Conservation (phyloP, 192 early-diverging fungal genomes). For the Powellomyces hirtus region DNA sequence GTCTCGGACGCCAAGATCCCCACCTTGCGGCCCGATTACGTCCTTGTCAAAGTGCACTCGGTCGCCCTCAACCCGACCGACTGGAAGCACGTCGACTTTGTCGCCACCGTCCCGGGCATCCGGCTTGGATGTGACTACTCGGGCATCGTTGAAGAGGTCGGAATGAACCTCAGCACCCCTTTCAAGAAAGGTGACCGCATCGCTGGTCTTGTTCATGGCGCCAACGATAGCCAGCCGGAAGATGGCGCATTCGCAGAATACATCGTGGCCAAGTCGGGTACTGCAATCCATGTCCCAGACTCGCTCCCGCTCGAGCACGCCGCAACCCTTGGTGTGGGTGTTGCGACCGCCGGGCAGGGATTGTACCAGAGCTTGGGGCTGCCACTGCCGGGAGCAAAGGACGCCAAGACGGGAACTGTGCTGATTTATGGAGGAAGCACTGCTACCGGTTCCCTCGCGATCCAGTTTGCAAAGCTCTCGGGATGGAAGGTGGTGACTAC, state of each 20-base stretch:
- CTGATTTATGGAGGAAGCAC: constrained; percentile 36
- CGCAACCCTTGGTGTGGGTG: constrained; percentile 29
- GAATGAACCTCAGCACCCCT: neutral
- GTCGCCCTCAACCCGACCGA: constrained; percentile 39
- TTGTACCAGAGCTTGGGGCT: constrained; percentile 28
- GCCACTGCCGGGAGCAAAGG: constrained; percentile 14
- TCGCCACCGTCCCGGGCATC: constrained; percentile 5
- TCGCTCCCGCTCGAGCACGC: constrained; percentile 28
- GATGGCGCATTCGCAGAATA: constrained; percentile 30
- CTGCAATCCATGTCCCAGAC: constrained; percentile 15
- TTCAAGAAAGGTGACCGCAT: neutral
- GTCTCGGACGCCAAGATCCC: constrained; percentile 18
- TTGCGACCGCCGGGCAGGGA: constrained; percentile 22
- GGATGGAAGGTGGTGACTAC: constrained; percentile 24
- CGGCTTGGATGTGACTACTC: constrained; percentile 30
- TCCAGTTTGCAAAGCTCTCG: constrained; percentile 30
- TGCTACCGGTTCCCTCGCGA: constrained; percentile 34
- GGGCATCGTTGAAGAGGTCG: constrained; percentile 28
- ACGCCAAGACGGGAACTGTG: constrained; percentile 1
- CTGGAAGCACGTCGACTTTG: constrained; percentile 41
- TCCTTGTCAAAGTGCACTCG: constrained; percentile 28
- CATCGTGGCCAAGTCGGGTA: constrained; percentile 1
- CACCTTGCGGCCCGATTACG: constrained; percentile 1
- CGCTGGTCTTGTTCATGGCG: constrained; percentile 19
- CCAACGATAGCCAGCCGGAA: constrained; percentile 1